Evolutionary conservation across 192 early-diverging fungal species (phyloP), one percentile per base, ranked within the genome.

Genomic region (Pecoramyces ruminantium): DNA sequence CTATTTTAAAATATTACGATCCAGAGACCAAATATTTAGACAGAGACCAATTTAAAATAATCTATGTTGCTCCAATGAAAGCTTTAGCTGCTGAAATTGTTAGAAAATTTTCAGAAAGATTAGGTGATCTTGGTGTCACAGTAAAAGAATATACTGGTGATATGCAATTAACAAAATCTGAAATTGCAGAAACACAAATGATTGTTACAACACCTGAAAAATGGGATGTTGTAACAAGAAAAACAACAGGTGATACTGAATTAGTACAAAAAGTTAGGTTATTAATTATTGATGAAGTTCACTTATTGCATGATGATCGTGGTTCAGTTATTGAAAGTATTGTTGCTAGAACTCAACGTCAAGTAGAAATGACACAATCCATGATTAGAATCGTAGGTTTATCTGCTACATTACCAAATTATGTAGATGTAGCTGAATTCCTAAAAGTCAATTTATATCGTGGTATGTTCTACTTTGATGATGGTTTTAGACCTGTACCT

Each of bases 171-270:
- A 98, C 98, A 14, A 97, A 96, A 82, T 87, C 93, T 4, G 97
- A 99, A 86, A 94, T 99, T 29, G 88, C 87, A 29, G 91, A 90
- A 28, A 99, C 97, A 4, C 96, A 99, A 85, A 96, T 99, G 82
- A 96, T 99, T 85, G 97, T 99, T 29, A 98, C 97, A 12, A 99
- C 98, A 1, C 98, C 98, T 0, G 98, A 99, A 84, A 99, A 98
- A 80, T 99, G 98, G 98, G 98, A 99, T 87, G 98, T 98, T 16
- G 95, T 99, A 15, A 99, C 98, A 28, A 91, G 98, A 81, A 99
- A 99, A 85, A 89, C 92, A 42, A 93, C 92, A 25, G 97, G 98
- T 28, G 98, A 99, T 88, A 93, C 92, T 17, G 96, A 98, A 81
- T 89, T 99, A 15, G 91, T 87, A 21, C 88, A 95, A 83, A 96